Conservation (phyloP, 345 rosid genomes). For the Crucihimalaya himalaica region DNA sequence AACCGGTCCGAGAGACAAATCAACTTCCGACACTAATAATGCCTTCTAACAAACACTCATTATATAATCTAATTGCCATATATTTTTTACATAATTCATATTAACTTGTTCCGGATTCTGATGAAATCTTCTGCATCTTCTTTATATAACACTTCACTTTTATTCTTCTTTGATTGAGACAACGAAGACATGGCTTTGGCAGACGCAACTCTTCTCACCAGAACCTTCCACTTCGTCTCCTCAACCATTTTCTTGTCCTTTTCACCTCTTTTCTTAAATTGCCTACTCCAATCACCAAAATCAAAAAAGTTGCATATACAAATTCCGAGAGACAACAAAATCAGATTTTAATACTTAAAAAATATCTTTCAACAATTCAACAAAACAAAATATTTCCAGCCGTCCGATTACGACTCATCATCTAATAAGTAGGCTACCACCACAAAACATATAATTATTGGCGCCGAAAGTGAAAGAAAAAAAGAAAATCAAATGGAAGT, state of each 20-base stretch:
- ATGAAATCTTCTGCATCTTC: conserved; percentile 40
- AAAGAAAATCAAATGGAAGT: background rate
- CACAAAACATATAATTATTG: background rate
- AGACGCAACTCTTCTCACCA: conserved; percentile 76
- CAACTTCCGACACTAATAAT: background rate
- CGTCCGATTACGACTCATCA: conserved; percentile 32
- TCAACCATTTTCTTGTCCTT: conserved; percentile 49
- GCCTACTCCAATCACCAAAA: conserved; percentile 50
- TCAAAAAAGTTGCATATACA: background rate
- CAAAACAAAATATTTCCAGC: background rate
- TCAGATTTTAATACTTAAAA: background rate
- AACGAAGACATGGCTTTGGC: conserved; percentile 73
- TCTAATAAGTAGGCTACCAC: conserved; percentile 38
- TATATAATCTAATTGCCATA: background rate
- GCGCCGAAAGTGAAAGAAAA: conserved; percentile 30
- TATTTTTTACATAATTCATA: background rate
- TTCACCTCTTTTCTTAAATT: conserved; percentile 60
- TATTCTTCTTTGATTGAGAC: conserved; percentile 53
- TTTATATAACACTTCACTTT: conserved; percentile 16
- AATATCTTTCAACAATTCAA: background rate
- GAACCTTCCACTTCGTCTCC: conserved; percentile 66
- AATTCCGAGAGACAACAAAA: conserved; percentile 14
- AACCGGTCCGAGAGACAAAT: conserved; percentile 19
- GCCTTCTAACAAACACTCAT: conserved; percentile 6
- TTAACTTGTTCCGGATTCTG: conserved; percentile 31